These are phyloP conservation scores for Fraxinus platypoda DNA, from an alignment of 305 asterid species.

Conservation along the genomic window DNA sequence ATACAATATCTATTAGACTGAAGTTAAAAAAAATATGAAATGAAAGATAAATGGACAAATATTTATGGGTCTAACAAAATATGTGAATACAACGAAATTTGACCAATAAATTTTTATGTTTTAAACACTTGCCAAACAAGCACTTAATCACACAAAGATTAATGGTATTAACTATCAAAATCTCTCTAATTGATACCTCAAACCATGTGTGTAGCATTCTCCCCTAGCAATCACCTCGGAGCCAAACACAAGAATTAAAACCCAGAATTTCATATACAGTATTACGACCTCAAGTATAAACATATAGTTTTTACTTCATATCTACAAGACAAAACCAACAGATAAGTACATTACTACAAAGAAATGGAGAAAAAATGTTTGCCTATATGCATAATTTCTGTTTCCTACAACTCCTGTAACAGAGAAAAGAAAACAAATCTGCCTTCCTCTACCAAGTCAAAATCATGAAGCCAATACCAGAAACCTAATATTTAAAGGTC, in stretches of 20 bases:
- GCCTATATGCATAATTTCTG: not conserved
- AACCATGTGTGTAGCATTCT: not conserved
- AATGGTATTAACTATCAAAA: no score
- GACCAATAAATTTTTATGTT: not conserved
- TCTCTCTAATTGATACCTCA: not conserved
- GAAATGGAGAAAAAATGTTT: not conserved
- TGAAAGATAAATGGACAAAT: not conserved
- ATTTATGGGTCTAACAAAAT: not conserved
- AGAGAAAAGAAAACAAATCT: not conserved
- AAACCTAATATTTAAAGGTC: not conserved
- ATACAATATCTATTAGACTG: no score
- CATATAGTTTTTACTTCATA: not conserved
- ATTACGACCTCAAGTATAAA: not conserved
- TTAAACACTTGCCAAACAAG: not conserved
- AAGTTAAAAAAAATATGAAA: no score
- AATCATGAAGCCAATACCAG: not conserved
- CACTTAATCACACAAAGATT: not conserved
- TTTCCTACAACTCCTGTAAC: not conserved
- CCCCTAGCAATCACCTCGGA: not conserved
- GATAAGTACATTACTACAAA: not conserved
- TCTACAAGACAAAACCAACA: not conserved
- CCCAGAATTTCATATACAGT: not conserved
- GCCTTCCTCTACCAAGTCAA: not conserved
- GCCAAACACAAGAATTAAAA: not conserved
- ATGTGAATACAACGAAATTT: no score